Base-by-base conservation (phyloP, 78 protist genomes). In the Dictyostelium brefeldianum region DNA sequence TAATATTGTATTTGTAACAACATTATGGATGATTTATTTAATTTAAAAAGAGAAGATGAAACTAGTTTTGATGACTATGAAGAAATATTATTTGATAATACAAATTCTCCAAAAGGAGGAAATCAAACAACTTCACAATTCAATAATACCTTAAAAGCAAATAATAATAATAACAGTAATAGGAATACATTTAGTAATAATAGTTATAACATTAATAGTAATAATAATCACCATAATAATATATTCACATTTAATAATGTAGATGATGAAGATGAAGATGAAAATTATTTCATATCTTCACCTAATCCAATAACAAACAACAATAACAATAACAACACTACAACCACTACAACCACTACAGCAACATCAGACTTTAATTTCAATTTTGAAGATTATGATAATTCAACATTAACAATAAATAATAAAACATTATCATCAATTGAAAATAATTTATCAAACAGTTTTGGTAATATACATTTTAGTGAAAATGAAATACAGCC, bases 21-120 rank as follows among this genome's bases (percentile, higher is more conserved):
- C n/a, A 51, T 12, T 56, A 82, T 82, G 89, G 89, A 82, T 29
- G 89, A 82, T 82, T 51, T 82, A 50, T 82, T 82, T 29, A 69
- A 73, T n/a, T 46, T 73, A 20, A 73, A 73, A 46, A 15, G 79
- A 17, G 59, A 73, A 47, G 78, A 71, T 41, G 43, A 54, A 22
- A 57, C 17, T 46, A 67, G 36, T 31, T 43, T 29, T 5, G 92
- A 84, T 46, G 92, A 74, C 20, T 84, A 84, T 27, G 92, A 84
- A 18, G 92, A 84, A 36, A 84, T 84, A 46, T 77, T 48, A 29
- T 36, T 77, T 29, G 27, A 48, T 20, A 29, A 73, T 22, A 20
- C 75, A 22, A 67, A 15, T 11, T 67, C 75, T 4, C n/a, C 79
- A 73, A 73, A 29, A 12, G 43, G 43, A 36, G 43, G 43, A 2